A percentile compares a stretch with the other conserved stretches of the same genome.
Conservation (phyloP, 257 asterid species). For the Solanum chiquidenum region DNA sequence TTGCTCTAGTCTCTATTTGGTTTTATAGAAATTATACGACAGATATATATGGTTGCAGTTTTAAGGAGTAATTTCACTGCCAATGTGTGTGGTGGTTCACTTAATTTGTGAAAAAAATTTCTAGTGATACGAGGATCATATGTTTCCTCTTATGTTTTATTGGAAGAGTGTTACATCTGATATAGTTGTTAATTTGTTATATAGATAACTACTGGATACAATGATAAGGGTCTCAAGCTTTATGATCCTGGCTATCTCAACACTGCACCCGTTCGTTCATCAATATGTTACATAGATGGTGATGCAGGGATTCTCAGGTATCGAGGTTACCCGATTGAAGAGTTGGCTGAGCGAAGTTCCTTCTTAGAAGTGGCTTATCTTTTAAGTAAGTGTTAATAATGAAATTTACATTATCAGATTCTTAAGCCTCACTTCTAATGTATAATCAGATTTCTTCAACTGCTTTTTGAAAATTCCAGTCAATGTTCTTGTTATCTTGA, state of each 20-base stretch:
- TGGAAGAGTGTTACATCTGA: background rate
- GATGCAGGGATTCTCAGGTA: conserved; percentile 1
- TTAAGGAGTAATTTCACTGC: background rate
- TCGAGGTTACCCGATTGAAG: conserved; percentile 3
- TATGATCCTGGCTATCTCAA: conserved; percentile 97
- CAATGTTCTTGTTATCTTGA: background rate
- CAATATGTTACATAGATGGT: conserved; percentile 41
- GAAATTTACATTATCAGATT: background rate
- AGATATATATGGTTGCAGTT: too few species aligned
- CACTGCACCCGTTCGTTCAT: conserved; percentile 94
- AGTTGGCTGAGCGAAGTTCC: background rate
- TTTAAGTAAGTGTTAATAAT: conserved; percentile 44
- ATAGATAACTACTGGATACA: conserved; percentile 56
- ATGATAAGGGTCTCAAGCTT: conserved; percentile 92
- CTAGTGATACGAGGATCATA: background rate
- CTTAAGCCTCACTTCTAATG: background rate
- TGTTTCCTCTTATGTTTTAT: background rate
- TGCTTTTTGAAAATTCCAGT: background rate
- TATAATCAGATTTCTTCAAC: background rate
- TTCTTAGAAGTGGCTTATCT: conserved; percentile 80
- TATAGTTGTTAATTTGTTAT: background rate
- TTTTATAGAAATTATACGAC: too few species aligned
- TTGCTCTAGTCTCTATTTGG: too few species aligned
- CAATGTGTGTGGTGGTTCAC: background rate
- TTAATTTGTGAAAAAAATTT: background rate